These are phyloP conservation scores for Axilococcus clingmanii DNA, from an alignment of 139 green algal species.

Conservation along the genomic window DNA sequence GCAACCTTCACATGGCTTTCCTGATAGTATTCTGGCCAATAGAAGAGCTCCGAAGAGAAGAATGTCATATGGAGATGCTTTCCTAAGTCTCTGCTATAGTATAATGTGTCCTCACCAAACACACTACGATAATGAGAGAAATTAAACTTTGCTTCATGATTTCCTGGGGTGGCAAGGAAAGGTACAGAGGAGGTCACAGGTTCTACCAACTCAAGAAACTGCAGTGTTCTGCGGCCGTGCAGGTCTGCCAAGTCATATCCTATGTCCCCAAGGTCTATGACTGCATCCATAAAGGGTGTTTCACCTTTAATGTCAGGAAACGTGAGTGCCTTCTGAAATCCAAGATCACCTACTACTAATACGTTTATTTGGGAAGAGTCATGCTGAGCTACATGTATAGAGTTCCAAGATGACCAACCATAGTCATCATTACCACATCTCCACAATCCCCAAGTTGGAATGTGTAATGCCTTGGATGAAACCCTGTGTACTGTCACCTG, in stretches of 20 bases:
- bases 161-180: constrained; percentile 14
- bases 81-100: constrained; percentile 18
- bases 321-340: constrained; percentile 5
- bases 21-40: constrained; percentile 12
- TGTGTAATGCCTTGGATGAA: too few relatives aligned
- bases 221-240: background rate
- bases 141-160: constrained; percentile 16
- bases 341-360: constrained; percentile 18
- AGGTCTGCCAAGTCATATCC: constrained; percentile 11
- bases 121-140: constrained; percentile 14
- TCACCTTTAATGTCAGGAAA: constrained; percentile 6
- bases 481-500: too few relatives aligned
- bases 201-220: constrained; percentile 6
- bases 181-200: constrained; percentile 6
- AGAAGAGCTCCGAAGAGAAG: constrained; percentile 24
- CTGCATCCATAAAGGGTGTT: background rate
- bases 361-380: background rate
- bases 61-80: constrained; percentile 16
- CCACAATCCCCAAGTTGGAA: too few relatives aligned
- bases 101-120: constrained; percentile 9
- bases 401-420: constrained; percentile 6
- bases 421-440: constrained; percentile 9
- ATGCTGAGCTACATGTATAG: background rate
- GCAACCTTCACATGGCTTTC: constrained; percentile 1
- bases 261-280: constrained; percentile 13